Evolutionary conservation across 140 eudicot genomes (phyloP).

Genomic region (Ambrosia hybrid): DNA sequence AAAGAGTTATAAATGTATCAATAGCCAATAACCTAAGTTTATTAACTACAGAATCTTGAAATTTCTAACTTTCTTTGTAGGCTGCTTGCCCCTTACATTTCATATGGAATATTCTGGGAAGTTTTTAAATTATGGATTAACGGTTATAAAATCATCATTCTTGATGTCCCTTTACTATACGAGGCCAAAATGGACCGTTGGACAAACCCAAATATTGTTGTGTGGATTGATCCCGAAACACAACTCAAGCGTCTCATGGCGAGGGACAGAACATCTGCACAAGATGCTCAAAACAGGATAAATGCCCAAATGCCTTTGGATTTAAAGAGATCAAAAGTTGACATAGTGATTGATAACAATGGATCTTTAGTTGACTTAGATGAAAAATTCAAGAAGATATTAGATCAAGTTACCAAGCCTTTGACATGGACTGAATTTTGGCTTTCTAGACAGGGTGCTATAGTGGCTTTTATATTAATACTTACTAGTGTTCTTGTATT

Average conservation of each 20-base stretch:
- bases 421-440: constrained; percentile 86
- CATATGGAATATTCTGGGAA: constrained; percentile 65
- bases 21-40: background rate
- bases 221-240: constrained; percentile 86
- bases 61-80: constrained; percentile 38
- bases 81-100: constrained; percentile 91
- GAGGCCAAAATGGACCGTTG: constrained; percentile 86
- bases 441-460: constrained; percentile 83
- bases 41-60: background rate
- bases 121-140: constrained; percentile 86
- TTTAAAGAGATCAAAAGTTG: constrained; percentile 68
- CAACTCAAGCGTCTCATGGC: constrained; percentile 78
- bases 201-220: constrained; percentile 80
- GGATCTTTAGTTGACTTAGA: constrained; percentile 66
- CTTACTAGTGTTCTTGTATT: constrained; percentile 51
- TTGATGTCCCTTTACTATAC: constrained; percentile 78
- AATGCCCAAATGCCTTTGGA: constrained; percentile 89
- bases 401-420: constrained; percentile 64
- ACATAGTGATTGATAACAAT: constrained; percentile 65
- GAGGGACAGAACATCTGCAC: constrained; percentile 69
- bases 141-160: constrained; percentile 60
- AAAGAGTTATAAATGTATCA: background rate
- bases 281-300: constrained; percentile 86
- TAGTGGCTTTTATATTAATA: constrained; percentile 49
- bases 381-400: constrained; percentile 52